phyloP scores from a whole-genome alignment of 1,139 yeast species.

The Sugiyamaella xylanicola region DNA sequence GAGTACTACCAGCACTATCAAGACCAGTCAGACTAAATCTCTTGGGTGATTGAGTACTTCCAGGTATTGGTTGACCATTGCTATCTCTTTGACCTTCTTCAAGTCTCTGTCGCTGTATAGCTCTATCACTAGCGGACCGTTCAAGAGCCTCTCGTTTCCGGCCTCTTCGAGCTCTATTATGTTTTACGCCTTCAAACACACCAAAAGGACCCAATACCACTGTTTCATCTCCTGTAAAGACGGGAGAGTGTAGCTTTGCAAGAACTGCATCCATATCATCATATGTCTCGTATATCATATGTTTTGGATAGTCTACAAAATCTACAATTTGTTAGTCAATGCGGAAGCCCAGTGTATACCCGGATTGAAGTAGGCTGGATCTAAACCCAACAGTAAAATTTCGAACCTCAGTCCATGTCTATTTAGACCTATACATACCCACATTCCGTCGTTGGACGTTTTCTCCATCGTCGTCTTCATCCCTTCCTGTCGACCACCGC shows the following conservation, averaged over 20 bases:
- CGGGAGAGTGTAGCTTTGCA: conserved; percentile 59
- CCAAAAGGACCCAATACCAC: conserved; percentile 80
- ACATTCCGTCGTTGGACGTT: conserved; percentile 68
- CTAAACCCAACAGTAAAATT: neutral
- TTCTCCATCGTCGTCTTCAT: conserved; percentile 36
- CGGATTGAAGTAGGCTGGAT: no score
- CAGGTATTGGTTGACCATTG: neutral
- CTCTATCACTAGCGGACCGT: conserved; percentile 3
- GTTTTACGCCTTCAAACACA: conserved; percentile 55
- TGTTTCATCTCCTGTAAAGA: conserved; percentile 52
- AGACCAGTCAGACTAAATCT: neutral
- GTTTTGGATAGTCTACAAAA: conserved; percentile 67
- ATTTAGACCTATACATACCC: conserved; percentile 21
- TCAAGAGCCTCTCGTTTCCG: conserved; percentile 8
- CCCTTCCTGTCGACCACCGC: conserved; percentile 59
- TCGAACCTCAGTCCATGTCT: neutral
- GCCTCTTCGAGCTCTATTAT: conserved; percentile 6
- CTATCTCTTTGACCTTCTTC: conserved; percentile 1
- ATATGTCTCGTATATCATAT: conserved; percentile 64
- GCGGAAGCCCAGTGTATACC: no score
- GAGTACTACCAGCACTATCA: neutral
- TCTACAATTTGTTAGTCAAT: conserved; percentile 45
- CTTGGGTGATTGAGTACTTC: neutral
- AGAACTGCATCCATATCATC: conserved; percentile 82
- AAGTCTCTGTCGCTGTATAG: neutral